phyloP scores from a whole-genome alignment of 768 basidiomycete species.

The Tylopilus subfusipes region DNA sequence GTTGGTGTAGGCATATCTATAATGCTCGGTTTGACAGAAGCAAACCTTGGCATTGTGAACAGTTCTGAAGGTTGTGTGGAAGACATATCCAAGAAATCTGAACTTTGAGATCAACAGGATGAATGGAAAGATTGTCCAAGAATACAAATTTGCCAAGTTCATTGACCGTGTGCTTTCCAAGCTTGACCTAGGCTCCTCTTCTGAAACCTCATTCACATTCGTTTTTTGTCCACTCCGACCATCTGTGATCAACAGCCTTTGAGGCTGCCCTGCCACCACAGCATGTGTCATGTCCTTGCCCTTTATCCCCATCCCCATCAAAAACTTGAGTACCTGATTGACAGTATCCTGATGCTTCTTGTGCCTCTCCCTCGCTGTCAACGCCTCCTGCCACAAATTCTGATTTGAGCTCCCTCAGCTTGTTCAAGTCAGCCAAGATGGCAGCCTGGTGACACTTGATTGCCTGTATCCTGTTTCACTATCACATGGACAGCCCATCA shows the following conservation, averaged over 20 bases:
- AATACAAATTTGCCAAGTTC: slow-evolving; percentile 10
- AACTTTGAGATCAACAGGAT: not conserved
- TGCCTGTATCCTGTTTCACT: slow-evolving; percentile 73
- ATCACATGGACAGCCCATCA: slow-evolving; percentile 77
- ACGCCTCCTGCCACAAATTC: slow-evolving; percentile 88
- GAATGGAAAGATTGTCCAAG: not conserved
- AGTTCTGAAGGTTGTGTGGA: slow-evolving; percentile 35
- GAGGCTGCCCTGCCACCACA: slow-evolving; percentile 47
- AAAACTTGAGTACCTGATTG: slow-evolving; percentile 89
- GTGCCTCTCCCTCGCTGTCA: slow-evolving; percentile 72
- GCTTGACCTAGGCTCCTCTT: slow-evolving; percentile 37
- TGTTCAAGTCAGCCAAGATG: slow-evolving; percentile 86
- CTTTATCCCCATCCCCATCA: slow-evolving; percentile 60
- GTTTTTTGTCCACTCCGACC: slow-evolving; percentile 36
- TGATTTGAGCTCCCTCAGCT: slow-evolving; percentile 86
- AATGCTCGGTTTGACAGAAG: slow-evolving; percentile 25
- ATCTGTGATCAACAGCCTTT: slow-evolving; percentile 69
- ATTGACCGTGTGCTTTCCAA: slow-evolving; percentile 26
- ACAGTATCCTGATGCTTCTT: slow-evolving; percentile 96
- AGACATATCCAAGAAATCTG: slow-evolving; percentile 49
- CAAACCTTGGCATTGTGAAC: slow-evolving; percentile 23
- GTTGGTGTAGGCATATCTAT: slow-evolving; percentile 15
- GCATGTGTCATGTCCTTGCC: slow-evolving; percentile 36
- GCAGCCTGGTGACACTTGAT: slow-evolving; percentile 91
- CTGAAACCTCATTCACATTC: slow-evolving; percentile 36